Evolutionary conservation across 192 early-diverging fungal genomes (phyloP).

Genomic region (Linnemannia hyalina): DNA sequence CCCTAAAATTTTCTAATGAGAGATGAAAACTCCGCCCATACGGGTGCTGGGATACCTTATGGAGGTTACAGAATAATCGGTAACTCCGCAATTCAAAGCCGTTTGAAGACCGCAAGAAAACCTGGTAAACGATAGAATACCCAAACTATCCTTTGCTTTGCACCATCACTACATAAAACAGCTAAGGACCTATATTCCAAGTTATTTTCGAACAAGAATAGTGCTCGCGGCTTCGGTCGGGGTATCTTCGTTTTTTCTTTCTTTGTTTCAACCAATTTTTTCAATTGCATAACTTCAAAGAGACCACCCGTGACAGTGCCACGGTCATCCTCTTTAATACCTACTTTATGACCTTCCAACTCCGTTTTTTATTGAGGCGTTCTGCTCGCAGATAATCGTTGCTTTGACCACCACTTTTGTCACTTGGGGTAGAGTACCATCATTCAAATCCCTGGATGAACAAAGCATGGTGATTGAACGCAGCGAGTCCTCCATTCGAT

Average conservation of each 20-base stretch:
- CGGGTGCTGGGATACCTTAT: constrained; percentile 8
- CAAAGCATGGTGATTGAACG: constrained; percentile 4
- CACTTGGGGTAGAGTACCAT: constrained; percentile 13
- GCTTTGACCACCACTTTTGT: constrained; percentile 12
- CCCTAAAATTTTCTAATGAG: not conserved
- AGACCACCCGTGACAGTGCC: constrained; percentile 5
- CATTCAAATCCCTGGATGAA: constrained; percentile 14
- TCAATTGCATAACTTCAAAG: constrained; percentile 16
- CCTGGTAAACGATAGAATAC: constrained; percentile 13
- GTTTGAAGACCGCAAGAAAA: constrained; percentile 9
- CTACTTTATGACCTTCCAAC: constrained; percentile 11
- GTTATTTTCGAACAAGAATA: constrained; percentile 14
- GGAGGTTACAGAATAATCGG: not conserved
- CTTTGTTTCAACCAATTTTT: not conserved
- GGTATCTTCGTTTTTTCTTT: constrained; percentile 7
- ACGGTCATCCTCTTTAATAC: constrained; percentile 14
- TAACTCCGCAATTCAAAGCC: constrained; percentile 13
- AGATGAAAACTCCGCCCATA: constrained; percentile 23
- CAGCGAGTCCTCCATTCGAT: constrained; percentile 7
- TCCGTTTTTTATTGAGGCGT: constrained; percentile 12
- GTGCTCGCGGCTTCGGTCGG: constrained; percentile 1
- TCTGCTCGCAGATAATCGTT: constrained; percentile 9
- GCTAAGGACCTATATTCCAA: constrained; percentile 18
- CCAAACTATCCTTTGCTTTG: constrained; percentile 20
- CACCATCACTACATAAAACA: constrained; percentile 15